phyloP scores from a whole-genome alignment of 1,284 basidiomycete species.

The Phellinidium pouzarii region DNA sequence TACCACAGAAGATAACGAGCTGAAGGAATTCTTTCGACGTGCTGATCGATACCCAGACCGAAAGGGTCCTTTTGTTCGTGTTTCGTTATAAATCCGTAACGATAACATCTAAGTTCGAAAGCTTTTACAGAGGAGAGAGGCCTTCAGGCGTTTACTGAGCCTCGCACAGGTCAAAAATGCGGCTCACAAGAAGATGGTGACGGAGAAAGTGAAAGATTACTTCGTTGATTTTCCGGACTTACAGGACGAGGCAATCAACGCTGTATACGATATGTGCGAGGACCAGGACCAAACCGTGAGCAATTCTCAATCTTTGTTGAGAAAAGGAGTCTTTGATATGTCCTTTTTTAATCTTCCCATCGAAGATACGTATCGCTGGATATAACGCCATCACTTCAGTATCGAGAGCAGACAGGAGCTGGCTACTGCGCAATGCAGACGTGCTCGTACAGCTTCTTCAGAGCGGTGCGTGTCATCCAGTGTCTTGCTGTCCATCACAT shows the following conservation, averaged over 20 bases:
- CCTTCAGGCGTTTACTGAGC: constrained; percentile 32
- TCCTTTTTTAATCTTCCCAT: background rate
- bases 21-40: constrained; percentile 27
- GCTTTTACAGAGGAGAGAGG: constrained; percentile 29
- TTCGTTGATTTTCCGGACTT: constrained; percentile 61
- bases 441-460: constrained; percentile 68
- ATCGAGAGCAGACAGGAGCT: constrained; percentile 51
- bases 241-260: constrained; percentile 66
- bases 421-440: constrained; percentile 64
- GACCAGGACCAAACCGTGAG: constrained; percentile 50
- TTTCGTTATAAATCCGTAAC: background rate
- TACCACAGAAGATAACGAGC: constrained; percentile 19
- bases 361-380: constrained; percentile 60
- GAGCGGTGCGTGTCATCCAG: constrained; percentile 42
- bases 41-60: constrained; percentile 27
- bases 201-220: constrained; percentile 48
- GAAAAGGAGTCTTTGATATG: background rate
- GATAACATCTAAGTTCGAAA: background rate
- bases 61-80: constrained; percentile 25
- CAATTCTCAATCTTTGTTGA: background rate
- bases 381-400: constrained; percentile 56
- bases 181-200: constrained; percentile 48
- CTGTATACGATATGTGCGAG: constrained; percentile 67
- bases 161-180: constrained; percentile 32
- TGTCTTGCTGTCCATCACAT: background rate